A percentile compares a stretch with the other conserved stretches of the same genome.
phyloP scores from a whole-genome alignment of 106 monocot genomes.

The Dendrobium catenatum region DNA sequence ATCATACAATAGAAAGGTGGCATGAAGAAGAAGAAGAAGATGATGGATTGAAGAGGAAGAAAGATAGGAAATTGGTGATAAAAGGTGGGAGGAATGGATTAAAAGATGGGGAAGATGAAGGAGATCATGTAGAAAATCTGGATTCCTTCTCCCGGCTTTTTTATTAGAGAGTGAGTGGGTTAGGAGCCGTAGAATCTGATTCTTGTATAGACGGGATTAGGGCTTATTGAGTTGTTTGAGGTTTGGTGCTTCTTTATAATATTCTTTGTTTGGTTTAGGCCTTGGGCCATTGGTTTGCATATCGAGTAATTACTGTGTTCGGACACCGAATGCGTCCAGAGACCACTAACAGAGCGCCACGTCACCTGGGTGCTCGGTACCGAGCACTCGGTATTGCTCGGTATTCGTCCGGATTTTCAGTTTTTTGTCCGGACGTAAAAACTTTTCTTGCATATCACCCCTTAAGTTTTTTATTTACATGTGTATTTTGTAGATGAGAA shows the following conservation, averaged over 20 bases:
- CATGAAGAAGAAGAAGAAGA: not conserved
- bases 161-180: not conserved
- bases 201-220: not conserved
- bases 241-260: not conserved
- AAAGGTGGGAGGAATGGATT: not conserved
- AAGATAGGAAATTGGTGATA: not conserved
- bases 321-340: no score
- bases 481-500: no score
- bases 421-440: no score
- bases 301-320: no score
- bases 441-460: no score
- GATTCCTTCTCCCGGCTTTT: not conserved
- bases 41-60: not conserved
- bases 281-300: not conserved
- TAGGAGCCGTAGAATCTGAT: slow-evolving; percentile 4
- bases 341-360: no score
- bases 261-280: not conserved
- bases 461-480: not conserved
- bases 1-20: slow-evolving; percentile 67
- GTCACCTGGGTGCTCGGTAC: no score
- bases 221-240: not conserved
- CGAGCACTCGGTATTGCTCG: no score
- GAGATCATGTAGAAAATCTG: not conserved
- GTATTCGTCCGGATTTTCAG: no score
- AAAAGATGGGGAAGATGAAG: not conserved